Evolutionary conservation across 1,284 basidiomycete genomes (phyloP), one percentile per base, ranked within the genome.

Genomic region (Malassezia slooffiae): DNA sequence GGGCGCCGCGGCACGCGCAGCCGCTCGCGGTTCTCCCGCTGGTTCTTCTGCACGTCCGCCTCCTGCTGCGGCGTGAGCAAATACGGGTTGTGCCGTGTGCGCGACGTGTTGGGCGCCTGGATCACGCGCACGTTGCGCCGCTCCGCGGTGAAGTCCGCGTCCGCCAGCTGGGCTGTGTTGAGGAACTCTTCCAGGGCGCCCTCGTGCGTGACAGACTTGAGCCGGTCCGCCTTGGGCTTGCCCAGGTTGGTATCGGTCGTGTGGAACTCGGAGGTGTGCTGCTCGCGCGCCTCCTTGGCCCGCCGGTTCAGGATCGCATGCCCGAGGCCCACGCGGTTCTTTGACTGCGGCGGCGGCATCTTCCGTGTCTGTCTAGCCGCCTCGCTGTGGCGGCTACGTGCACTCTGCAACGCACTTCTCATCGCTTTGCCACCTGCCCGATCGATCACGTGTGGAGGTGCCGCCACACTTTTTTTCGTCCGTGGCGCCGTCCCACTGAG

Each of bases 91-190:
- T 81, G 54, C 20, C 56, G 51, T 11, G 41, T 50, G 15, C 44
- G 50, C 17, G 33, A 34, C 13, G 21, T 16, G 17, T 24, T 20
- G 77, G 74, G 75, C 80, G 60, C 77, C 48, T 81, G 80, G 43
- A 97, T 81, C 46, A 99, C 83, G 62, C 86, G 86, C 52, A 93
- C 79, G 72, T 90, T 96, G 44, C 88, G 77, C 40, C 87, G 79
- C 70, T 96, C 93, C 85, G 67, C 93, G n/a, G 88, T 89, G 66
- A 99, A 99, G 62, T 99, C 87, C 12, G 82, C 83, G 41, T 85
- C 91, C 16, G 93, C 93, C 38, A 99, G 74, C 54, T 87, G 83
- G 3, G 93, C 93, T 15, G 88, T 95, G 67, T 81, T 91, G 49
- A 99, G 73, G 70, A 99, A 97, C 70, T 91, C 89, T 59, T 96